A percentile compares a stretch with the other conserved stretches of the same genome.
phyloP scores from a whole-genome alignment of 2,329 filamentous ascomycete species.

The Stylonectria norvegica region DNA sequence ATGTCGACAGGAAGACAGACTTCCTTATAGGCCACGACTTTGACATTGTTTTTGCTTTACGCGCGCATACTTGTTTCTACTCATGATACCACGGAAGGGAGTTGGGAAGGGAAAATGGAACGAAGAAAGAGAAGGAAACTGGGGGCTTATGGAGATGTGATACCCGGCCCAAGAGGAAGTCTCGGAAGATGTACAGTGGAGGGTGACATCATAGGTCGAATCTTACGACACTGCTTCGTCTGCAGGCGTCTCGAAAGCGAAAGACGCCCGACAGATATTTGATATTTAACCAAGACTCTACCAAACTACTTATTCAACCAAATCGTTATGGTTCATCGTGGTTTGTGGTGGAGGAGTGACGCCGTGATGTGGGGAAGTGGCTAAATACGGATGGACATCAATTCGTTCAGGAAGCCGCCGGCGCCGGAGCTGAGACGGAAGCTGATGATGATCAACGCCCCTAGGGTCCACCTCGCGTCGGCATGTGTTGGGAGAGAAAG shows the following conservation, averaged over 20 bases:
- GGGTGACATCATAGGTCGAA: constrained; percentile 6
- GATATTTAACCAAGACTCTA: background rate
- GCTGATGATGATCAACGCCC: constrained; percentile 11
- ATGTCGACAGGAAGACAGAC: constrained; percentile 24
- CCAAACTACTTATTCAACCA: background rate
- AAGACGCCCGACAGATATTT: background rate
- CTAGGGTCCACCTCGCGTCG: no score
- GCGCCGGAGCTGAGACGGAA: constrained; percentile 4
- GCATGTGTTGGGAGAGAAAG: no score
- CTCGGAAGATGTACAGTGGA: background rate
- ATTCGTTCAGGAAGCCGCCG: constrained; percentile 13
- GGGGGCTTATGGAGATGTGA: background rate
- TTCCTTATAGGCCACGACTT: constrained; percentile 3
- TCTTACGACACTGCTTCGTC: background rate
- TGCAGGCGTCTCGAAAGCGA: background rate
- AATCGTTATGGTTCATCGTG: no score
- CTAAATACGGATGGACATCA: constrained; percentile 4
- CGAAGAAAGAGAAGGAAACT: constrained; percentile 7
- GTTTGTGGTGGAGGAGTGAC: constrained; percentile 4
- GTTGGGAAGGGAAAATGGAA: background rate
- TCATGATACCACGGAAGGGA: constrained; percentile 25
- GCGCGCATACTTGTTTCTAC: constrained; percentile 10
- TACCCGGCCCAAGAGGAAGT: background rate
- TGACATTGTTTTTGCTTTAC: constrained; percentile 9
- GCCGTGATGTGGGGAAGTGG: constrained; percentile 12